Evolutionary conservation across 2,329 filamentous ascomycete genomes (phyloP).

Genomic region (Colletotrichum chlorophyti): DNA sequence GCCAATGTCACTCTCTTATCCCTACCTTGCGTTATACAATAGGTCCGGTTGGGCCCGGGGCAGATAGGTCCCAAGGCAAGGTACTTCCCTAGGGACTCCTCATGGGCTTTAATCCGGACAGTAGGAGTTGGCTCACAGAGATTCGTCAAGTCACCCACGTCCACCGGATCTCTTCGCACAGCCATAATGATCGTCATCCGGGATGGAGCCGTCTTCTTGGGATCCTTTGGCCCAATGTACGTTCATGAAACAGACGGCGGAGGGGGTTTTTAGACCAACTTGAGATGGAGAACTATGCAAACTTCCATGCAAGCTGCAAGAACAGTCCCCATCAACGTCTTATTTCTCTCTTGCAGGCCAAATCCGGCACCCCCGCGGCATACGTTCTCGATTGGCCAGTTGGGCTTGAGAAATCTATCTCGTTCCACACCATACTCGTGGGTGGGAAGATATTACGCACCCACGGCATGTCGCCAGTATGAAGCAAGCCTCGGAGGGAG

Average conservation of each 20-base stretch:
- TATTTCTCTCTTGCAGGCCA: neutral
- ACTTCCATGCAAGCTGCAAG: conserved; percentile 17
- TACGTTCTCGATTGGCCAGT: too few relatives aligned
- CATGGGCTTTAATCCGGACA: too few relatives aligned
- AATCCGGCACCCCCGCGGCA: too few relatives aligned
- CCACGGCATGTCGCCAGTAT: too few relatives aligned
- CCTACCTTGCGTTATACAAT: too few relatives aligned
- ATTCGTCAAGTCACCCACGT: neutral
- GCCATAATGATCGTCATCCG: conserved; percentile 19
- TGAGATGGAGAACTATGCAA: conserved; percentile 21
- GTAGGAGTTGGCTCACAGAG: too few relatives aligned
- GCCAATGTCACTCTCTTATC: conserved; percentile 7
- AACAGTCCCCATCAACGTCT: conserved; percentile 10
- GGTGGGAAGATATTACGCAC: too few relatives aligned
- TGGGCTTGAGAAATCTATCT: neutral
- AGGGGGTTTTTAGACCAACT: neutral
- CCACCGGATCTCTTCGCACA: conserved; percentile 10
- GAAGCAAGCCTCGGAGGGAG: too few relatives aligned
- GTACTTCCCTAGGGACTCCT: too few relatives aligned
- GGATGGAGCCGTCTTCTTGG: conserved; percentile 20
- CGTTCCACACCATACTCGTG: too few relatives aligned
- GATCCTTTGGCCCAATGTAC: conserved; percentile 17
- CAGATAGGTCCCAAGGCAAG: too few relatives aligned
- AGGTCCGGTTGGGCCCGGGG: too few relatives aligned
- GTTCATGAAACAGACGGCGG: conserved; percentile 18